These are phyloP conservation scores for Myrmaecium sp. DNA, from an alignment of 2,329 filamentous ascomycete genomes.

Conservation along the genomic window DNA sequence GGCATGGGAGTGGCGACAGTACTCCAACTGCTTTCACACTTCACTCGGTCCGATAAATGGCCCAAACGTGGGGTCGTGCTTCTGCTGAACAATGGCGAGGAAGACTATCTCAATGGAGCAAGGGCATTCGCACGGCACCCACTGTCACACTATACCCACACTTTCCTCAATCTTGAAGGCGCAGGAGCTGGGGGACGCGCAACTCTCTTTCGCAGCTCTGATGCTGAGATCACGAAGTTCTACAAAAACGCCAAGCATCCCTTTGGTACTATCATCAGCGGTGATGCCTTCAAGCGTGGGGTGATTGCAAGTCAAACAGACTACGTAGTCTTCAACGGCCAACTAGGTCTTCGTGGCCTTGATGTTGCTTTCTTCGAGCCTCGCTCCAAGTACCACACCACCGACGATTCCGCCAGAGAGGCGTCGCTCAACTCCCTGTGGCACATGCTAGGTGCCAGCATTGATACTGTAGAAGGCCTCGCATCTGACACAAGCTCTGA, in stretches of 20 bases:
- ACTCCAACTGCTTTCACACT: constrained; percentile 74
- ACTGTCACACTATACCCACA: constrained; percentile 61
- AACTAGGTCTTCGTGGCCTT: constrained; percentile 67
- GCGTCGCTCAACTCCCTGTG: constrained; percentile 57
- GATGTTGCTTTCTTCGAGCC: constrained; percentile 88
- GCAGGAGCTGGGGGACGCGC: constrained; percentile 83
- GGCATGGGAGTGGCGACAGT: constrained; percentile 78
- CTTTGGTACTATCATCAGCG: constrained; percentile 67
- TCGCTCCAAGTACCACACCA: constrained; percentile 74
- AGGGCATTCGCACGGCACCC: constrained; percentile 72
- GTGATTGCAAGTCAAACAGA: constrained; percentile 77
- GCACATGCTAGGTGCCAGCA: constrained; percentile 84
- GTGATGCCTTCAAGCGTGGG: constrained; percentile 67
- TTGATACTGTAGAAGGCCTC: constrained; percentile 57
- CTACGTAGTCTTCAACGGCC: constrained; percentile 64
- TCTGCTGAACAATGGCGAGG: constrained; percentile 88
- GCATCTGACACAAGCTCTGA: constrained; percentile 48
- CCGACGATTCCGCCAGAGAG: constrained; percentile 71
- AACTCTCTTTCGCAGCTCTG: constrained; percentile 73
- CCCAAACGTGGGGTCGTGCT: constrained; percentile 69
- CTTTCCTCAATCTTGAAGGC: constrained; percentile 88
- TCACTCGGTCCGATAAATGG: constrained; percentile 52
- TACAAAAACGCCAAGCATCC: constrained; percentile 59
- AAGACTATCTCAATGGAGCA: constrained; percentile 80
- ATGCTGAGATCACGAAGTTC: constrained; percentile 66